These are phyloP conservation scores for Simmondsia chinensis DNA, from an alignment of 148 eudicot genomes.

Conservation along the genomic window DNA sequence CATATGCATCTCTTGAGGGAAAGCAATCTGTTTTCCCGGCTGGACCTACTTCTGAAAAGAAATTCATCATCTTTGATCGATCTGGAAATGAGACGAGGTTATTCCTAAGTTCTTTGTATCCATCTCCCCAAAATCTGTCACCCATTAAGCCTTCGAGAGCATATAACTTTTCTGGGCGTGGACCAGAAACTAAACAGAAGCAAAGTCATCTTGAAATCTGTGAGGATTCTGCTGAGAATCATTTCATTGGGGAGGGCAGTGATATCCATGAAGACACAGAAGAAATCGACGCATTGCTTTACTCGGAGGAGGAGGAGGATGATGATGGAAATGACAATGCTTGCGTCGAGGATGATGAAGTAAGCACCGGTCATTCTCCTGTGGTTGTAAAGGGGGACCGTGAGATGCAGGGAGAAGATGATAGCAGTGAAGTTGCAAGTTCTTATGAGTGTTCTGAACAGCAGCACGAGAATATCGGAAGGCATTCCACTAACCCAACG, in stretches of 20 bases:
- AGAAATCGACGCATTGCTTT: slow-evolving; percentile 70
- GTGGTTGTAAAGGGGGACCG: slow-evolving; percentile 10
- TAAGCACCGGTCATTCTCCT: slow-evolving; percentile 58
- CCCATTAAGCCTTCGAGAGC: slow-evolving; percentile 7
- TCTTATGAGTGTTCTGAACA: slow-evolving; percentile 33
- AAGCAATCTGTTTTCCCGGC: slow-evolving; percentile 13
- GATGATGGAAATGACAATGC: slow-evolving; percentile 12
- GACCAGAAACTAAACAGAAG: slow-evolving; percentile 8
- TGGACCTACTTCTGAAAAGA: slow-evolving; percentile 11
- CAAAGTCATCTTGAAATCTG: slow-evolving; percentile 11
- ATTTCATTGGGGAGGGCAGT: slow-evolving; percentile 27
- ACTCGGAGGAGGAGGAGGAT: slow-evolving; percentile 38
- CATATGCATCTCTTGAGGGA: slow-evolving; percentile 8
- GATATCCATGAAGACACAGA: slow-evolving; percentile 60
- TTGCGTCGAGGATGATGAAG: slow-evolving; percentile 40
- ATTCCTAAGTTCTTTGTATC: slow-evolving; percentile 25
- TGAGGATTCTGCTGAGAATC: slow-evolving; percentile 40
- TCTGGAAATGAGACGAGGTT: slow-evolving; percentile 43
- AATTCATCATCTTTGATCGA: slow-evolving; percentile 52
- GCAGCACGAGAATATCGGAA: slow-evolving; percentile 39
- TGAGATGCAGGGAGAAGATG: slow-evolving; percentile 12
- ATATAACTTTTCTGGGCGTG: slow-evolving; percentile 4
- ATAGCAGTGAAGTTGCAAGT: slow-evolving; percentile 29
- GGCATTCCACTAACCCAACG: slow-evolving; percentile 17
- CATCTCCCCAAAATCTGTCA: slow-evolving; percentile 17